A percentile compares a stretch with the other conserved stretches of the same genome.
phyloP scores from a whole-genome alignment of 2,329 filamentous ascomycete genomes.

The Xylaria sp. region DNA sequence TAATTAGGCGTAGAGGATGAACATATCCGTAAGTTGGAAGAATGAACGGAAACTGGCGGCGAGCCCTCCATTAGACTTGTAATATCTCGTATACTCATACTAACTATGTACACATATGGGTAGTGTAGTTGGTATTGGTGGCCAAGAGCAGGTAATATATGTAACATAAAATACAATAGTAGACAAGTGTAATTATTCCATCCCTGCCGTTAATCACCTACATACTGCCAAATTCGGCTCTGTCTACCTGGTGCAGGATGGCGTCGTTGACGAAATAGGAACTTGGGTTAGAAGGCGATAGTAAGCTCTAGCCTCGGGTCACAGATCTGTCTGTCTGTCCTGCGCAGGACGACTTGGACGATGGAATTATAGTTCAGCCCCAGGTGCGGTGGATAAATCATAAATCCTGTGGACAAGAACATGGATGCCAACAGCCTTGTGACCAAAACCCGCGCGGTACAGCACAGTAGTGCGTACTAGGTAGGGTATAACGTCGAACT shows the following conservation, averaged over 20 bases:
- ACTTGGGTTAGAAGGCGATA: conserved; percentile 18
- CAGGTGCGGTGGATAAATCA: conserved; percentile 16
- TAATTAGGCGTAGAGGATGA: neutral
- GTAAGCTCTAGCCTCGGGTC: conserved; percentile 17
- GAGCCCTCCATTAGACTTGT: neutral
- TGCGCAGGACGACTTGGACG: neutral
- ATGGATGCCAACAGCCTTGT: conserved; percentile 26
- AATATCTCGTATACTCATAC: neutral
- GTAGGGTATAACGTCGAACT: neutral
- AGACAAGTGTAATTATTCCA: neutral
- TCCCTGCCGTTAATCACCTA: neutral
- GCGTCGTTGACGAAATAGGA: conserved; percentile 13
- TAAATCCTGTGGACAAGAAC: neutral
- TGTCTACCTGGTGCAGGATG: conserved; percentile 3
- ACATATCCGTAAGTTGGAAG: neutral
- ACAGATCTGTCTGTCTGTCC: neutral
- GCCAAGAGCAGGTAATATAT: neutral
- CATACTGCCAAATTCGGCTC: conserved; percentile 9
- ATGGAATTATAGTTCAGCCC: conserved; percentile 14
- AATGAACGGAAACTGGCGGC: neutral
- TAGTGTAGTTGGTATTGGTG: neutral
- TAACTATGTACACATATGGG: neutral
- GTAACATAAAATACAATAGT: neutral
- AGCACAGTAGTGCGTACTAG: conserved; percentile 6
- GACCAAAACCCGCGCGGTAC: conserved; percentile 16